These are phyloP conservation scores for Penicillium occitanis DNA, from an alignment of 2,329 filamentous ascomycete genomes.

Conservation along the genomic window DNA sequence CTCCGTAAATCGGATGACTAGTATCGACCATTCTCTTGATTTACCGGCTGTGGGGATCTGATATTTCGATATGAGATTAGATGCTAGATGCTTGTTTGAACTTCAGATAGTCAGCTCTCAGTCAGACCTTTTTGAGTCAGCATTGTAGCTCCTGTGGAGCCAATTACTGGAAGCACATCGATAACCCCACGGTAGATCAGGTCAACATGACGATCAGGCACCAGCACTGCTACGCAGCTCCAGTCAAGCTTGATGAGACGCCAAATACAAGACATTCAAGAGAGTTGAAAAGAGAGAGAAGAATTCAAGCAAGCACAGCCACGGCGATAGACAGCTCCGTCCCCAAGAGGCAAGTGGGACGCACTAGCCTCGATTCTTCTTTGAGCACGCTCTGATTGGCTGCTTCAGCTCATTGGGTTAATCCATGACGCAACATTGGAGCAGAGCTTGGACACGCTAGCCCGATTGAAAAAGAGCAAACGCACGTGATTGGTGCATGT, in stretches of 20 bases:
- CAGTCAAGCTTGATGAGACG: background rate
- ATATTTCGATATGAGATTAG: background rate
- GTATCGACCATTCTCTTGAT: background rate
- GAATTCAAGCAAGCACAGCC: conserved; percentile 1
- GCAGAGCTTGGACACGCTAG: background rate
- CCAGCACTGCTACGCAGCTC: background rate
- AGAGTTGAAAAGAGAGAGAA: background rate
- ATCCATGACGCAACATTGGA: conserved; percentile 14
- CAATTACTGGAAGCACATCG: background rate
- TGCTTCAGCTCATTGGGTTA: background rate
- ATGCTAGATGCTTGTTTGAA: background rate
- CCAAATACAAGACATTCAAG: background rate
- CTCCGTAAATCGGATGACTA: background rate
- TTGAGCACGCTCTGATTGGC: background rate
- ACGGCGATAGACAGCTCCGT: background rate
- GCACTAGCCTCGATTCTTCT: background rate
- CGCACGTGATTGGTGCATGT: conserved; percentile 1
- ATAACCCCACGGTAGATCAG: background rate
- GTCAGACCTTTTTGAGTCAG: background rate
- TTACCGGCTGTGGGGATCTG: background rate
- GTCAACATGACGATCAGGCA: background rate
- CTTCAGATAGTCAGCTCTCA: background rate
- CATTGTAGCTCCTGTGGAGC: background rate
- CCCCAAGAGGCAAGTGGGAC: conserved; percentile 3
- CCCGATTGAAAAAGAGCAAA: background rate